Evolutionary conservation across 768 basidiomycete genomes (phyloP).

Genomic region (Russula earlei): DNA sequence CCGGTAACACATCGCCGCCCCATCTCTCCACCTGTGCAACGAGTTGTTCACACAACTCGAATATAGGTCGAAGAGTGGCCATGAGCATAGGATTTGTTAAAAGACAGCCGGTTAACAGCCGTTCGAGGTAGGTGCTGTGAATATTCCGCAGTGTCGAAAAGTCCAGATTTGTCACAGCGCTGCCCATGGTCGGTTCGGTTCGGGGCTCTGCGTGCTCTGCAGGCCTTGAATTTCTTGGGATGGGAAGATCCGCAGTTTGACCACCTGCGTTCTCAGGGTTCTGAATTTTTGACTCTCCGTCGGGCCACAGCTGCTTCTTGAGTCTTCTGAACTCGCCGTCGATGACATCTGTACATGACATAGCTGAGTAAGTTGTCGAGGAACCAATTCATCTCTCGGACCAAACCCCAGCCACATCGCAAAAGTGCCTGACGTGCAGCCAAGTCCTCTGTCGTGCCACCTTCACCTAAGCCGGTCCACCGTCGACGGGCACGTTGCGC

Average conservation of each 20-base stretch:
- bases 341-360: conserved; percentile 83
- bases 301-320: conserved; percentile 41
- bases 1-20: conserved; percentile 86
- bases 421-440: conserved; percentile 54
- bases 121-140: conserved; percentile 72
- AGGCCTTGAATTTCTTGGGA: not conserved
- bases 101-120: conserved; percentile 70
- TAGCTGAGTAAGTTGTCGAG: conserved; percentile 76
- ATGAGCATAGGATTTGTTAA: conserved; percentile 58
- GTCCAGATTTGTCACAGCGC: conserved; percentile 45
- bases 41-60: conserved; percentile 80
- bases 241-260: conserved; percentile 20
- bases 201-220: not conserved
- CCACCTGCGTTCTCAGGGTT: conserved; percentile 21
- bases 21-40: conserved; percentile 85
- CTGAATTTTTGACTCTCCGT: conserved; percentile 1
- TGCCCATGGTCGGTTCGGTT: conserved; percentile 14
- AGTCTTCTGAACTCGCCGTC: conserved; percentile 73
- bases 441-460: conserved; percentile 66
- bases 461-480: conserved; percentile 84
- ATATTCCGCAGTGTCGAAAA: conserved; percentile 80
- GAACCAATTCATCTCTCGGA: conserved; percentile 88
- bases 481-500: conserved; percentile 73
- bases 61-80: conserved; percentile 54
- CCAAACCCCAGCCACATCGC: conserved; percentile 78